Base-by-base conservation (phyloP, 805 yeast species). In the Candida taoyuanica region DNA sequence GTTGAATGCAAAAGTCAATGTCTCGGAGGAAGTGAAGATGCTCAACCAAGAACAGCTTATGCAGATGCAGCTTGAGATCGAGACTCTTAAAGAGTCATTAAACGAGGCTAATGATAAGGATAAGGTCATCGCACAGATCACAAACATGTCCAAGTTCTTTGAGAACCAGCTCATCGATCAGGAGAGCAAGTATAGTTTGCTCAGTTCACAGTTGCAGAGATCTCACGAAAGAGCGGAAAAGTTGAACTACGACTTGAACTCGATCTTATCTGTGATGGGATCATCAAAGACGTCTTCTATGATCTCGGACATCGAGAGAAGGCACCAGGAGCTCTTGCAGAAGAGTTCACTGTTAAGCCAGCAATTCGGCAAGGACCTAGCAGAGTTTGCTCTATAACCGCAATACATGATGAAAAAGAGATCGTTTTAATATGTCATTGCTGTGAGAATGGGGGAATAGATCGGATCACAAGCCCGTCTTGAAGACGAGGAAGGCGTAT, bases 401-500 rank as follows among this genome's bases (percentile, higher is more conserved):
- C 7, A 21, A 11, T 21, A 21, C 24, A 21, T 11, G 24, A 21
- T 9, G 14, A n/a, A 26, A 26, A n/a, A 7, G 9, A 26, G 32
- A 21, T 21, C 24, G 24, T 21, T 21, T 21, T 21, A n/a, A n/a
- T n/a, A 21, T 21, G 24, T 21, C 24, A 21, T 21, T 21, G 24
- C 24, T n/a, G n/a, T n/a, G n/a, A n/a, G n/a, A 21, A 21, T 7
- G 24, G 7, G 11, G 7, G 7, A 8, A 21, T 8, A 11, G 24
- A 21, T 7, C 24, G 7, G 4, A 18, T 34, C 18, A 35, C 19
- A 35, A 24, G 20, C 81, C 75, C 33, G 86, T 81, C 61, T 78
- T 83, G 62, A 84, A 84, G 7, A 80, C 65, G 44, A 84, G 63
- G 49, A 81, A 71, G 4, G 93, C 93, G 37, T 73, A 62, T 29